Percentiles rank a stretch among this genome's conserved stretches.
phyloP scores from a whole-genome alignment of 2,329 filamentous ascomycete species.

The Myriosclerotinia duriaeana region DNA sequence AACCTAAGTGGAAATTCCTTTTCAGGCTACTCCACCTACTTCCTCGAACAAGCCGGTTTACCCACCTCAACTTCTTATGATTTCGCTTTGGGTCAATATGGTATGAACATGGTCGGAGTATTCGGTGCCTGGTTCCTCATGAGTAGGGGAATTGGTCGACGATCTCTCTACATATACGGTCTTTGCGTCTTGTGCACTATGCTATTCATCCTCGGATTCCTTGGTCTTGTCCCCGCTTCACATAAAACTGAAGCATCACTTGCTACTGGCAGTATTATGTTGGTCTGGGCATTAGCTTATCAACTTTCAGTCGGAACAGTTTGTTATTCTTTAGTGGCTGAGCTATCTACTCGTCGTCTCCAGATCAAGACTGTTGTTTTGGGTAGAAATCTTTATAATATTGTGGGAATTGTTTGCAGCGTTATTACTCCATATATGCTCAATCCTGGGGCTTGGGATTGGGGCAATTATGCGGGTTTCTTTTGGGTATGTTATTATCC shows the following conservation, averaged over 20 bases:
- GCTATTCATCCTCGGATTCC: slow-evolving; percentile 79
- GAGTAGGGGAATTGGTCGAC: slow-evolving; percentile 47
- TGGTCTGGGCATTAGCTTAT: slow-evolving; percentile 78
- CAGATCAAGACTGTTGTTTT: slow-evolving; percentile 92
- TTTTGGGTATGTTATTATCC: slow-evolving; percentile 48
- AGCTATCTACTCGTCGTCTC: slow-evolving; percentile 77
- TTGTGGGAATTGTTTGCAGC: slow-evolving; percentile 76
- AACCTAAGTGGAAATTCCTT: slow-evolving; percentile 63
- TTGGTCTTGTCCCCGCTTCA: slow-evolving; percentile 43
- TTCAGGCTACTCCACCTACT: slow-evolving; percentile 61
- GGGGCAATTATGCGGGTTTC: slow-evolving; percentile 83
- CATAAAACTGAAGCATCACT: slow-evolving; percentile 33
- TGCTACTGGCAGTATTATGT: slow-evolving; percentile 62
- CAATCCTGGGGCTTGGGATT: slow-evolving; percentile 83
- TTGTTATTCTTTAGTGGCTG: slow-evolving; percentile 83
- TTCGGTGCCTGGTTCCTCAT: slow-evolving; percentile 55
- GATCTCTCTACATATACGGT: slow-evolving; percentile 53
- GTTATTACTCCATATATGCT: slow-evolving; percentile 91
- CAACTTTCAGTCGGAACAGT: slow-evolving; percentile 87
- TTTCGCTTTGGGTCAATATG: slow-evolving; percentile 53
- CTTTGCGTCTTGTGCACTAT: slow-evolving; percentile 50
- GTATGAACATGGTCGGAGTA: slow-evolving; percentile 54
- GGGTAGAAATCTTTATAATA: slow-evolving; percentile 69
- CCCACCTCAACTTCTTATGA: slow-evolving; percentile 50
- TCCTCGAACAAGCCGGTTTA: slow-evolving; percentile 58